These are phyloP conservation scores for Paecilomyces formosus DNA, from an alignment of 2,329 filamentous ascomycete genomes.

Conservation along the genomic window DNA sequence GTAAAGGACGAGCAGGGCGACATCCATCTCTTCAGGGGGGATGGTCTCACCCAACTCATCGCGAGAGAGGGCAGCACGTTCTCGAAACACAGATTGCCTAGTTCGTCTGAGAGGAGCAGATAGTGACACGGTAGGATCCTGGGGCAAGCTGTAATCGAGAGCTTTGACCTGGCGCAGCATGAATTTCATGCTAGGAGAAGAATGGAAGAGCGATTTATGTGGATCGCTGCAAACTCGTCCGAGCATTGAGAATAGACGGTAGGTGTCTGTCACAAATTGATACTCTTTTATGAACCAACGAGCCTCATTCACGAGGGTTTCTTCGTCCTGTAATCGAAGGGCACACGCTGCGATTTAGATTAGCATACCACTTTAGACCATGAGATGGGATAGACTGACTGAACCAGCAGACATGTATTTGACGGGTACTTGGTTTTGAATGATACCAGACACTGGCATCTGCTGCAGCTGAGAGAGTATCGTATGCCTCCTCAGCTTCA, in stretches of 20 bases:
- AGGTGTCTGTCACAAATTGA: constrained; percentile 71
- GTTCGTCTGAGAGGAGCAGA: constrained; percentile 17
- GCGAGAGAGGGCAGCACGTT: constrained; percentile 34
- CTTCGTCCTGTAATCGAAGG: constrained; percentile 67
- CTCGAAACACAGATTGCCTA: constrained; percentile 36
- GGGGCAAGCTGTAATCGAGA: constrained; percentile 64
- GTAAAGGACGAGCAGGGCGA: constrained; percentile 78
- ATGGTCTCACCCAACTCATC: constrained; percentile 29
- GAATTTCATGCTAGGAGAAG: constrained; percentile 80
- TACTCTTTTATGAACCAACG: constrained; percentile 81
- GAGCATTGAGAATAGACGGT: constrained; percentile 74
- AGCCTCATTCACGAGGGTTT: constrained; percentile 65
- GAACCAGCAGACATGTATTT: constrained; percentile 72
- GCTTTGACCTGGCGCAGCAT: constrained; percentile 85
- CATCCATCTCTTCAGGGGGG: constrained; percentile 54
- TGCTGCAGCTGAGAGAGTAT: constrained; percentile 67
- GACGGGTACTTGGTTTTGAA: constrained; percentile 57
- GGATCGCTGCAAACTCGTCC: constrained; percentile 68
- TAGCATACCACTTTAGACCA: constrained; percentile 5
- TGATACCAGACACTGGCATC: constrained; percentile 79
- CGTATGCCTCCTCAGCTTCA: constrained; percentile 66
- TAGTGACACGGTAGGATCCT: constrained; percentile 33
- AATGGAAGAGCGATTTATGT: constrained; percentile 56
- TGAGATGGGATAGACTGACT: constrained; percentile 38
- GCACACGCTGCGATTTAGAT: constrained; percentile 59